Evolutionary conservation across 768 basidiomycete genomes (phyloP), one percentile per base, ranked within the genome.

Genomic region (Hygrocybe coccinea): DNA sequence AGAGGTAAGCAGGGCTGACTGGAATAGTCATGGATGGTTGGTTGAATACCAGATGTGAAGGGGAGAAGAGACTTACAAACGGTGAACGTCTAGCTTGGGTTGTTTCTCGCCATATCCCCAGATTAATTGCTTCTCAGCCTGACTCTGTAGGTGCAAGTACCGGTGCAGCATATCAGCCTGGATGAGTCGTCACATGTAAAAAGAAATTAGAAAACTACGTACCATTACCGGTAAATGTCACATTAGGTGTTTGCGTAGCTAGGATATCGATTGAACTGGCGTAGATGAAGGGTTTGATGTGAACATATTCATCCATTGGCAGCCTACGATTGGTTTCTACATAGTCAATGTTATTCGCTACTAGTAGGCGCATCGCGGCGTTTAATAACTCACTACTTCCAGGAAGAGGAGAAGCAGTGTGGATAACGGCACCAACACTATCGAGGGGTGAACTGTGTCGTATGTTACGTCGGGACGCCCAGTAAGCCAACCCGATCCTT

Each of bases 361-460:
- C 35, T 71, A 66, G 8, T 62, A 52, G 15, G 53, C 50, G 43
- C n/a, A n/a, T n/a, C n/a, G n/a, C n/a, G n/a, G n/a, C n/a, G n/a
- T n/a, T n/a, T n/a, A n/a, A n/a, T n/a, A n/a, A n/a, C n/a, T 8
- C 43, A 5, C 54, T 58, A 43, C 60, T 61, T 19, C 69, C 69
- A 2, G 71, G 64, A 14, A 75, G 59, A 6, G 74, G 68, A 11
- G 75, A 70, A 3, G 77, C 79, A 15, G 71, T 68, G 62, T 81
- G 80, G 2, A 74, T 68, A 24, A 84, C 71, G 0, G 72, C 80
- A 44, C 79, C 71, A 11, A 83, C 76, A 5, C 73, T 79, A 64
- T 78, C 73, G 51, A 83, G 72, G 47, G 80, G 75, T 54, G 83
- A 79, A 50, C n/a, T n/a, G 70, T 65, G 41, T 66, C 65, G 14